A percentile compares a stretch with the other conserved stretches of the same genome.
These are phyloP conservation scores for Pulveroboletus sp. DNA, from an alignment of 768 basidiomycete species.

Conservation along the genomic window DNA sequence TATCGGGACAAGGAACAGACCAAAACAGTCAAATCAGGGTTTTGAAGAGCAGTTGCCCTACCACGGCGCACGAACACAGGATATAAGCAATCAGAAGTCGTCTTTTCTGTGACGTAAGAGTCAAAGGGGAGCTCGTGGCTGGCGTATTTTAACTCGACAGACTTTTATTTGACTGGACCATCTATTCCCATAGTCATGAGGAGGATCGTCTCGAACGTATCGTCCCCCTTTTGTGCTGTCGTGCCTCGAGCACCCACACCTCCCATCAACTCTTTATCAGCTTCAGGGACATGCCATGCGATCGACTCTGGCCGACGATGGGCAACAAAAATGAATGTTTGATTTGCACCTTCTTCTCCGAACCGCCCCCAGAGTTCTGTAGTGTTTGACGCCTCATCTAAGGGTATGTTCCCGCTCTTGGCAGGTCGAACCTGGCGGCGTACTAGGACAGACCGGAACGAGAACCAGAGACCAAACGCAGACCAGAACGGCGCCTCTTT, in stretches of 20 bases:
- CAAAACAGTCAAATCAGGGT: too few relatives aligned
- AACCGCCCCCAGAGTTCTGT: constrained; percentile 37
- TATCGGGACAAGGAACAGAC: too few relatives aligned
- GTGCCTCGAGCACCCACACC: constrained; percentile 53
- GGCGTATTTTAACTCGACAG: neutral
- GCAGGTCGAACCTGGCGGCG: constrained; percentile 1
- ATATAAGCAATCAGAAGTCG: too few relatives aligned
- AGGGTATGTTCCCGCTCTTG: too few relatives aligned
- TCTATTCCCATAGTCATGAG: constrained; percentile 32
- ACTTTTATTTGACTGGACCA: constrained; percentile 1
- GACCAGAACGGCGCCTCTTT: constrained; percentile 78
- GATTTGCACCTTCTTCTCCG: constrained; percentile 37
- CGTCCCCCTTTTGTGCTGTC: constrained; percentile 47
- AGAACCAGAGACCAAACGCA: constrained; percentile 76
- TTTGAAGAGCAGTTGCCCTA: too few relatives aligned
- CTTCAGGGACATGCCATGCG: constrained; percentile 47
- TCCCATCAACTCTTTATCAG: constrained; percentile 51
- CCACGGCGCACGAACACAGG: too few relatives aligned
- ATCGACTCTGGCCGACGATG: constrained; percentile 52
- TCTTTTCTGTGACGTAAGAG: too few relatives aligned
- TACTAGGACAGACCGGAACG: constrained; percentile 51
- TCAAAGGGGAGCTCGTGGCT: neutral
- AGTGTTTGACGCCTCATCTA: neutral
- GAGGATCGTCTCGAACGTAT: constrained; percentile 67
- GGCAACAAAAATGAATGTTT: constrained; percentile 59